Percentiles rank a stretch among this genome's conserved stretches.
These are phyloP conservation scores for Pulveroboletus sp. DNA, from an alignment of 768 basidiomycete genomes.

Conservation along the genomic window DNA sequence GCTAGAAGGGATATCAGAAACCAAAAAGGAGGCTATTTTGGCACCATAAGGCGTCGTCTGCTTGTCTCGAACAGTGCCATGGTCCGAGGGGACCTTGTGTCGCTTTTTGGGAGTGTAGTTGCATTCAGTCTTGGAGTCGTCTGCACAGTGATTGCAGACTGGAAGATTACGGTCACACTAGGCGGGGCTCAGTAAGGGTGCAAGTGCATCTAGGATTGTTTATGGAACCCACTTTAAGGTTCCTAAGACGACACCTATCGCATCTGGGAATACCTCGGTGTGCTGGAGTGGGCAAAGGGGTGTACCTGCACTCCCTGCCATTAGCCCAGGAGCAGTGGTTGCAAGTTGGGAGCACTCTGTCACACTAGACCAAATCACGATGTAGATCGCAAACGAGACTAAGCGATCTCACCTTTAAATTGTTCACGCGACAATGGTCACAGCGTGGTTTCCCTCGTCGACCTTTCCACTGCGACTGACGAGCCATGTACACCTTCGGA, in stretches of 20 bases:
- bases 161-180: conserved; percentile 73
- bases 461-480: conserved; percentile 71
- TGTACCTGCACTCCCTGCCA: conserved; percentile 65
- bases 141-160: conserved; percentile 60
- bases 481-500: conserved; percentile 61
- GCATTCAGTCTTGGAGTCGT: conserved; percentile 51
- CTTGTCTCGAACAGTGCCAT: conserved; percentile 33
- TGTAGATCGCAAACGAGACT: conserved; percentile 1
- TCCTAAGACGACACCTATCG: conserved; percentile 62
- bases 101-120: conserved; percentile 73
- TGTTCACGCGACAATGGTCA: conserved; percentile 67
- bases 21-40: conserved; percentile 46
- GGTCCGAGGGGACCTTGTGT: conserved; percentile 47
- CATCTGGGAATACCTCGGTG: conserved; percentile 72
- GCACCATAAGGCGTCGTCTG: conserved; percentile 38
- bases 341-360: conserved; percentile 64
- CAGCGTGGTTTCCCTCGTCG: conserved; percentile 71
- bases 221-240: conserved; percentile 51
- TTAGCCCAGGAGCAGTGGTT: conserved; percentile 67
- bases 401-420: conserved; percentile 54
- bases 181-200: conserved; percentile 1
- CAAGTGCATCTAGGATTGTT: not conserved
- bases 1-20: conserved; percentile 36
- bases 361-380: conserved; percentile 44
- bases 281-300: conserved; percentile 68